Base-by-base conservation (phyloP, 2,329 filamentous ascomycete genomes). In the Penicillium sp. region DNA sequence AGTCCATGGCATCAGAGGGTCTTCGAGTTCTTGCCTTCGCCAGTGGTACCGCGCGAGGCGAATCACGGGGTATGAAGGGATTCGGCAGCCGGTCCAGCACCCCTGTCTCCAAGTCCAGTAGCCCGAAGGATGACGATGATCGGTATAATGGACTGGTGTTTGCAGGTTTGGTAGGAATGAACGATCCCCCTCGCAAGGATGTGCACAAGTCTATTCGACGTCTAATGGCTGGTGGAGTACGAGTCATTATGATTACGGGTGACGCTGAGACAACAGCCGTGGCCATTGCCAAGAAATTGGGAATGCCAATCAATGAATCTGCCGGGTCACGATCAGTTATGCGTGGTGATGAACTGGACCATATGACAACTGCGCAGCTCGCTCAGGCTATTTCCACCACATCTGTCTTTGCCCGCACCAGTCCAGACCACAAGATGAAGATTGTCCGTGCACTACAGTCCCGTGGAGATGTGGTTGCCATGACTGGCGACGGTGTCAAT, bases 241-340 rank as follows among this genome's bases (percentile, higher is more conserved):
- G 92, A 73, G 91, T 99, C 48, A 96, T 99, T 66, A 99, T 99
- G 95, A 98, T 99, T 64, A 99, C 95, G 10, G 95, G 95, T 57
- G 95, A 99, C 73, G 91, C 95, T 16, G 92, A 98, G 73, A 91
- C 91, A 1, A 99, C 95, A 3, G 95, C 95, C 2, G 82, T 97
- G 46, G 95, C 95, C 0, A 98, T 99, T 71, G 95, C 91, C 29
- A 91, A 85, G 74, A 93, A 96, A 70, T 82, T 99, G n/a, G 95
- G 95, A 41, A 99, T 99, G 91, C 86, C 88, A 2, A 85, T 98
- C 55, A 78, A 84, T 82, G 53, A 79, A 79, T 62, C 83, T 76
- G 59, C 83, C 75, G 59, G 81, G 81, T 68, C 79, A 75, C 44
- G 74, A 75, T 56, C 83, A 82, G 93, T 98, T 11, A 81, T 99